phyloP scores from a whole-genome alignment of 352 stramenopile genomes.

The Globisporangium carolinianum region DNA sequence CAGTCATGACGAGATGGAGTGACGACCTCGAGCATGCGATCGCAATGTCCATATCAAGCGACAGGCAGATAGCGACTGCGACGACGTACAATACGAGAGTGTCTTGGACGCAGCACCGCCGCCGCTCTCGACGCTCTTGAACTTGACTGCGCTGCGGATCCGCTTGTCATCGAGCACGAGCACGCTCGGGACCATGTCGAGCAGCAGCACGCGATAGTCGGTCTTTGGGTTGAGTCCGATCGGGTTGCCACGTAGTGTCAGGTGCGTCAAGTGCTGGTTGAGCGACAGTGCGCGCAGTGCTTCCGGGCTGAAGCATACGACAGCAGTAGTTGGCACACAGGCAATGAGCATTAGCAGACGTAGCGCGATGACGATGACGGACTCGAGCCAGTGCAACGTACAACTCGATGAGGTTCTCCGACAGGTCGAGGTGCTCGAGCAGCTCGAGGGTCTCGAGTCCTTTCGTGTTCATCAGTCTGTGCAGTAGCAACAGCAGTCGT shows the following conservation, averaged over 20 bases:
- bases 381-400: conserved; percentile 16
- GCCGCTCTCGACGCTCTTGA: conserved; percentile 22
- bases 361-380: neutral
- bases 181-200: conserved; percentile 70
- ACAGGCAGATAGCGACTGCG: no score
- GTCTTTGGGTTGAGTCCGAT: conserved; percentile 40
- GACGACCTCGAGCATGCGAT: no score
- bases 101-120: conserved; percentile 30
- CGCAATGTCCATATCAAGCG: no score
- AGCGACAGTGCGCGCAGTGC: conserved; percentile 54
- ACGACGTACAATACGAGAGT: conserved; percentile 60
- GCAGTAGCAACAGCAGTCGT: no score
- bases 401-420: conserved; percentile 74
- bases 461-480: conserved; percentile 46
- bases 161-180: conserved; percentile 75
- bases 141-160: conserved; percentile 43
- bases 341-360: neutral
- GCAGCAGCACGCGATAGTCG: conserved; percentile 57
- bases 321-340: neutral
- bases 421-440: conserved; percentile 61
- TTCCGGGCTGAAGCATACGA: conserved; percentile 29
- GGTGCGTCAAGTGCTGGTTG: conserved; percentile 62
- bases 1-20: no score
- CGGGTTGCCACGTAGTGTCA: conserved; percentile 61
- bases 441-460: conserved; percentile 57